These are phyloP conservation scores for Leccinum sublutescens DNA, from an alignment of 768 basidiomycete genomes.

Conservation along the genomic window DNA sequence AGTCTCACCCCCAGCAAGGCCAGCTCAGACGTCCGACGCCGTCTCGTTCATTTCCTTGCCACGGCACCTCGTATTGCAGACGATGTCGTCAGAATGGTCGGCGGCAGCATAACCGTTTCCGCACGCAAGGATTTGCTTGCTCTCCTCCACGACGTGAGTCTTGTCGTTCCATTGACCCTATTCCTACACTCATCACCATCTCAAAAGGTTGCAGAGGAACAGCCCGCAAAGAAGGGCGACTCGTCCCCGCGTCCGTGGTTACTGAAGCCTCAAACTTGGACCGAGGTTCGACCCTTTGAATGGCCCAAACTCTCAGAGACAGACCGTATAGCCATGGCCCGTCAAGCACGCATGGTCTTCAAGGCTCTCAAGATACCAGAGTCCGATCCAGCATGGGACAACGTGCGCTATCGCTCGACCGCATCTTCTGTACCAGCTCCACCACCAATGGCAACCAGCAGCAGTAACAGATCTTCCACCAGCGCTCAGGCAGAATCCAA, in stretches of 20 bases:
- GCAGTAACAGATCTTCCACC: constrained; percentile 21
- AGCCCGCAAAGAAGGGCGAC: constrained; percentile 34
- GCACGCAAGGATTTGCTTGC: constrained; percentile 44
- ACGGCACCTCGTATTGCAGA: constrained; percentile 45
- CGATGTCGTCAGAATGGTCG: constrained; percentile 43
- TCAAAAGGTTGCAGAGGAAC: constrained; percentile 51
- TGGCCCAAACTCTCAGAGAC: constrained; percentile 49
- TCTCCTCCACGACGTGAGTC: constrained; percentile 51
- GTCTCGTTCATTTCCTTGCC: constrained; percentile 52
- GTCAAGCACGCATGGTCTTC: constrained; percentile 50
- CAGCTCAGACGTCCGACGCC: constrained; percentile 29
- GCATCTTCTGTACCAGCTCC: constrained; percentile 17
- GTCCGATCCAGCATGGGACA: constrained; percentile 61
- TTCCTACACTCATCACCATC: background rate
- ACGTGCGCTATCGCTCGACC: constrained; percentile 40
- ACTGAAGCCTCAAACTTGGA: constrained; percentile 59
- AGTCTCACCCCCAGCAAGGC: constrained; percentile 17
- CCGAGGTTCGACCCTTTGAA: constrained; percentile 67
- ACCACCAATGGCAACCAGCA: constrained; percentile 18
- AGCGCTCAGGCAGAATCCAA: constrained; percentile 38
- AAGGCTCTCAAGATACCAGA: constrained; percentile 53
- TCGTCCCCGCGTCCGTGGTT: constrained; percentile 45
- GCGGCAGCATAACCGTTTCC: constrained; percentile 37
- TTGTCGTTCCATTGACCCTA: background rate
- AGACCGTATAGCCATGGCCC: constrained; percentile 50